Base-by-base conservation (phyloP, 768 basidiomycete species). In the Suillus luteus region DNA sequence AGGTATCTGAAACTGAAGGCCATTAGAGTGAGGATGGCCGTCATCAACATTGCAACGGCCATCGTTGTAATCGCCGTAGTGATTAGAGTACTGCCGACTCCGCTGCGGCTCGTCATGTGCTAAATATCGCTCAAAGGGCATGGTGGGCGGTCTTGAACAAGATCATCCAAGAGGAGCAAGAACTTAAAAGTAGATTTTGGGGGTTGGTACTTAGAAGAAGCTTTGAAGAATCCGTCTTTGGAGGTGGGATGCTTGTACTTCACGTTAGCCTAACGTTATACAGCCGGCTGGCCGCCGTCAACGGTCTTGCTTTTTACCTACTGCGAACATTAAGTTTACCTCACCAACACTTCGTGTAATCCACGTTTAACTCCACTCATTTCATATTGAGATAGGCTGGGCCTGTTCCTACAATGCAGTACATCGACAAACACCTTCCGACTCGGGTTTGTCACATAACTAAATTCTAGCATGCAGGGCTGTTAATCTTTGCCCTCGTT, bases 401-500 rank as follows among this genome's bases (percentile, higher is more conserved):
- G 3, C 27, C 15, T 52, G 52, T 54, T 7, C 52, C 52, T 54
- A 54, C 35, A 35, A 35, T 37, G 33, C 52, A 54, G 31, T 54
- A 54, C 22, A 33, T 35, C 31, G 12, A 35, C 33, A 54, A 54
- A 35, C 19, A 35, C 19, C 52, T 24, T 35, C 31, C 33, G 4
- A 33, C 6, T 12, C 19, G 52, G 44, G n/a, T n/a, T 46, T 31
- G 27, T 52, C 24, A 17, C 48, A 51, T 51, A 49, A 24, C 22
- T 3, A 40, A 58, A 41, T 58, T 1, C 24, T 19, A 41, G 38
- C 57, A 58, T 41, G 17, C 17, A 58, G 57, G 27, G 40, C 15
- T 12, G 31, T 86, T 67, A 64, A 82, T 90, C 78, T 91, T 66
- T 87, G 88, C 90, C 89, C 85, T 86, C 69, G 88, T 92, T 91